Conservation (phyloP, 495 filamentous ascomycete genomes). For the Aspergillus asperescens region DNA sequence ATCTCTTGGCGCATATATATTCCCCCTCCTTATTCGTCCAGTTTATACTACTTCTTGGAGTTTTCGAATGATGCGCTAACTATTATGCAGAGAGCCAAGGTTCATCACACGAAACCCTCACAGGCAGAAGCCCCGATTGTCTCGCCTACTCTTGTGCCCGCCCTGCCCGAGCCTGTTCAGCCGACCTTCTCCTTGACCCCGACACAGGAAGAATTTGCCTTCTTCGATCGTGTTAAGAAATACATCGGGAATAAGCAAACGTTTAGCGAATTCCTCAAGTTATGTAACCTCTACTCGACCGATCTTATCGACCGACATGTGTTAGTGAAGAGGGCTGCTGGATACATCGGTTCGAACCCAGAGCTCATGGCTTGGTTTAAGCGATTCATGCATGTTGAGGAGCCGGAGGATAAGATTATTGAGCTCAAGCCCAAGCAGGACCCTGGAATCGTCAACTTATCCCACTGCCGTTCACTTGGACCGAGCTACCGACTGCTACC, state of each 20-base stretch:
- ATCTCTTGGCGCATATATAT: too few relatives aligned
- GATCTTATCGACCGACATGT: conserved; percentile 80
- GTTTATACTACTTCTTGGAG: not conserved
- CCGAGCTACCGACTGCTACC: conserved; percentile 93
- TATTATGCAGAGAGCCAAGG: conserved; percentile 52
- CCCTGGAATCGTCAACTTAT: conserved; percentile 72
- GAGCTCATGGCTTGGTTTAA: conserved; percentile 87
- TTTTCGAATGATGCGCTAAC: conserved; percentile 14
- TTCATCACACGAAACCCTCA: conserved; percentile 56
- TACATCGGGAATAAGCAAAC: conserved; percentile 85
- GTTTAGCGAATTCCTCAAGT: conserved; percentile 91
- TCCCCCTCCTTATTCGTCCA: not conserved
- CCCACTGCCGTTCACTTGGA: conserved; percentile 86
- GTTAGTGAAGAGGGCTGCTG: conserved; percentile 71
- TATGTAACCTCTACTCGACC: conserved; percentile 88
- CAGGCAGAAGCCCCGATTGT: conserved; percentile 63
- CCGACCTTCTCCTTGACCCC: conserved; percentile 55
- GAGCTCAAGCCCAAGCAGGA: conserved; percentile 71
- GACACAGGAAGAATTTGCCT: conserved; percentile 76
- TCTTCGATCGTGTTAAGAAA: conserved; percentile 97
- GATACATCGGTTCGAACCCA: conserved; percentile 80
- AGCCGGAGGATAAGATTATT: conserved; percentile 65
- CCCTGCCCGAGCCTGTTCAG: conserved; percentile 76
- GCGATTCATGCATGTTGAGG: conserved; percentile 65
- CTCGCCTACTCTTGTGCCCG: conserved; percentile 80